These are phyloP conservation scores for Nitzschia inconspicua DNA, from an alignment of 108 stramenopile genomes.

Conservation along the genomic window DNA sequence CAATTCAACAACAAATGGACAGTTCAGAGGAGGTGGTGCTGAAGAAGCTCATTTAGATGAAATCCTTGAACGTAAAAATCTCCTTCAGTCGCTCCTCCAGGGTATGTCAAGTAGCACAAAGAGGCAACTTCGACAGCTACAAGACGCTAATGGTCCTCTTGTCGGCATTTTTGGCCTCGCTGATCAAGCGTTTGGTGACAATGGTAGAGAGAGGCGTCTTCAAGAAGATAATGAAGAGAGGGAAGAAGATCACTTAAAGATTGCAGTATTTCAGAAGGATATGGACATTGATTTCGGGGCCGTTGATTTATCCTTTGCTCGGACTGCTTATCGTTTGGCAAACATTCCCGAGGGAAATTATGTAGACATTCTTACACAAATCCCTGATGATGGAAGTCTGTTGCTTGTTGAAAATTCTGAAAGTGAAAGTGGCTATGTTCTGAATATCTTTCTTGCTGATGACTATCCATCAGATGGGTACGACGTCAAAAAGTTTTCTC, in stretches of 20 bases:
- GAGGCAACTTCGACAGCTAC: background rate
- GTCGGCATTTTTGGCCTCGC: conserved; percentile 21
- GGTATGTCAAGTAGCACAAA: background rate
- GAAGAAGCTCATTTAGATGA: conserved; percentile 40
- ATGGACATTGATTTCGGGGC: conserved; percentile 50
- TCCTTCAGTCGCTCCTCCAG: conserved; percentile 15
- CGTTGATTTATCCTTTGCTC: conserved; percentile 38
- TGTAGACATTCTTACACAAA: conserved; percentile 43
- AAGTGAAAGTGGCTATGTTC: background rate
- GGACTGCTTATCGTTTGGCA: conserved; percentile 53
- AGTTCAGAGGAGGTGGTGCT: conserved; percentile 62
- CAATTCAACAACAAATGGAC: conserved; percentile 22
- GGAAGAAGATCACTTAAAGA: conserved; percentile 3
- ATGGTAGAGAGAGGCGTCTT: background rate
- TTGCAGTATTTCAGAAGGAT: conserved; percentile 29
- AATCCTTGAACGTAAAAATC: conserved; percentile 27
- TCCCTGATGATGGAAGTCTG: conserved; percentile 43
- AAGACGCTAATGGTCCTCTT: conserved; percentile 1
- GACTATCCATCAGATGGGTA: conserved; percentile 52
- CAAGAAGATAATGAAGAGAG: background rate
- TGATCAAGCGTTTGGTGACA: conserved; percentile 14
- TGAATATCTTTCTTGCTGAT: conserved; percentile 31
- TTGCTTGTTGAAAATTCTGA: conserved; percentile 28
- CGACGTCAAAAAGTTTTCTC: conserved; percentile 8
- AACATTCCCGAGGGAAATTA: conserved; percentile 50